These are phyloP conservation scores for Penicillium sp. DNA, from an alignment of 2,329 filamentous ascomycete genomes.

Conservation along the genomic window DNA sequence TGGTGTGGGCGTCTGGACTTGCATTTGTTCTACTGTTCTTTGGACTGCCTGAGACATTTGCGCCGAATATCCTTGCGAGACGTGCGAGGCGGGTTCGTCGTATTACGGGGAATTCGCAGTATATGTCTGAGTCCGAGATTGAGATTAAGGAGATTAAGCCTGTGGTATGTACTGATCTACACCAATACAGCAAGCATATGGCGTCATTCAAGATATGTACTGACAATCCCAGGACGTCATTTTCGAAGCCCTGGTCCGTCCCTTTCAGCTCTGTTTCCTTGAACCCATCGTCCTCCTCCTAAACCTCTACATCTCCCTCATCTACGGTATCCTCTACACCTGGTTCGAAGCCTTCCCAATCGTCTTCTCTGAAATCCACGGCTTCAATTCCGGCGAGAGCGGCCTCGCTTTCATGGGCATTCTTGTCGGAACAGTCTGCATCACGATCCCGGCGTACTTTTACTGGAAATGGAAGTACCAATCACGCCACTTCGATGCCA, in stretches of 20 bases:
- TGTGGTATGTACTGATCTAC: slow-evolving; percentile 4
- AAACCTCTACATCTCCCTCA: slow-evolving; percentile 25
- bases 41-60: slow-evolving; percentile 32
- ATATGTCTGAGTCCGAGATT: slow-evolving; percentile 45
- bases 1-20: slow-evolving; percentile 61
- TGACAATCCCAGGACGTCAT: slow-evolving; percentile 31
- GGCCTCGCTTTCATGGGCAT: slow-evolving; percentile 27
- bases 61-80: slow-evolving; percentile 20
- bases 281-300: slow-evolving; percentile 24
- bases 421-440: slow-evolving; percentile 30
- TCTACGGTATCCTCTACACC: slow-evolving; percentile 29
- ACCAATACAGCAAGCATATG: background rate
- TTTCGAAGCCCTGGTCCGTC: slow-evolving; percentile 44
- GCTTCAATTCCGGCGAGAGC: slow-evolving; percentile 37
- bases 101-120: slow-evolving; percentile 40
- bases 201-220: background rate
- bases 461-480: slow-evolving; percentile 26
- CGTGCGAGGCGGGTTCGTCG: slow-evolving; percentile 30
- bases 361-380: slow-evolving; percentile 22
- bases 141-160: slow-evolving; percentile 31
- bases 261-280: slow-evolving; percentile 34
- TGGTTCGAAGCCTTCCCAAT: slow-evolving; percentile 52
- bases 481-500: slow-evolving; percentile 6
- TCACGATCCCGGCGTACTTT: slow-evolving; percentile 43
- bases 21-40: slow-evolving; percentile 51